These are phyloP conservation scores for Leptographium flavum DNA, from an alignment of 2,329 filamentous ascomycete genomes.

Conservation along the genomic window DNA sequence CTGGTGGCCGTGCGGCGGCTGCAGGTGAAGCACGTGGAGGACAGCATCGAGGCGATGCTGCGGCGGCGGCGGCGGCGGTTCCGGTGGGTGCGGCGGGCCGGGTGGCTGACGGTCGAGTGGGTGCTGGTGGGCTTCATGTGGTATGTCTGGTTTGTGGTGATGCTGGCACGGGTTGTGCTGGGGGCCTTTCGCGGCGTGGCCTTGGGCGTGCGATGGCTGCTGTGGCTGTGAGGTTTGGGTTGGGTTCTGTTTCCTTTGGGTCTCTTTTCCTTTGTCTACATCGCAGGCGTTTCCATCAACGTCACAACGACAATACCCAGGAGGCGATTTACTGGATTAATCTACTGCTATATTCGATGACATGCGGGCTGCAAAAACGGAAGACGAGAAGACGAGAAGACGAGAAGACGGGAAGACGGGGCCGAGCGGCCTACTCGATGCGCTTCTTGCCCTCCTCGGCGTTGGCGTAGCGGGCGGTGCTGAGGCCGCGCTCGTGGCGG, in stretches of 20 bases:
- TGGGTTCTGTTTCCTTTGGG: too few species aligned
- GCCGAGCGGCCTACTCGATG: constrained; percentile 49
- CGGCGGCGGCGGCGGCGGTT: constrained; percentile 52
- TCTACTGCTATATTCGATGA: not conserved
- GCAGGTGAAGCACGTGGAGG: constrained; percentile 65
- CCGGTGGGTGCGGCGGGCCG: constrained; percentile 58
- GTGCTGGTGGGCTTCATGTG: constrained; percentile 78
- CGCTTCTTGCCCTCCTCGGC: constrained; percentile 98
- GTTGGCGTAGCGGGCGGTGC: constrained; percentile 66
- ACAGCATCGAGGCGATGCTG: constrained; percentile 64
- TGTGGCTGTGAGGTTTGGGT: constrained; percentile 52
- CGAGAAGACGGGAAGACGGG: not conserved
- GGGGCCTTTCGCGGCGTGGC: constrained; percentile 47
- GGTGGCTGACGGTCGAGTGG: constrained; percentile 82
- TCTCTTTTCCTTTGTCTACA: not conserved
- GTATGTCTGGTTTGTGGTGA: constrained; percentile 85
- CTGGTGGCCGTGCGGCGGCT: constrained; percentile 64
- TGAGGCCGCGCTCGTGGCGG: constrained; percentile 68
- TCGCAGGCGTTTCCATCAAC: not conserved
- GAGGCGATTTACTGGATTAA: not conserved
- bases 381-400: not conserved
- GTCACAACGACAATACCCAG: not conserved
- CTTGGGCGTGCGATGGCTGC: constrained; percentile 58
- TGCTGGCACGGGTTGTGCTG: constrained; percentile 52
- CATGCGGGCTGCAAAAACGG: not conserved